These are phyloP conservation scores for Cordyceps tenuipes DNA, from an alignment of 2,329 filamentous ascomycete genomes.

Conservation along the genomic window DNA sequence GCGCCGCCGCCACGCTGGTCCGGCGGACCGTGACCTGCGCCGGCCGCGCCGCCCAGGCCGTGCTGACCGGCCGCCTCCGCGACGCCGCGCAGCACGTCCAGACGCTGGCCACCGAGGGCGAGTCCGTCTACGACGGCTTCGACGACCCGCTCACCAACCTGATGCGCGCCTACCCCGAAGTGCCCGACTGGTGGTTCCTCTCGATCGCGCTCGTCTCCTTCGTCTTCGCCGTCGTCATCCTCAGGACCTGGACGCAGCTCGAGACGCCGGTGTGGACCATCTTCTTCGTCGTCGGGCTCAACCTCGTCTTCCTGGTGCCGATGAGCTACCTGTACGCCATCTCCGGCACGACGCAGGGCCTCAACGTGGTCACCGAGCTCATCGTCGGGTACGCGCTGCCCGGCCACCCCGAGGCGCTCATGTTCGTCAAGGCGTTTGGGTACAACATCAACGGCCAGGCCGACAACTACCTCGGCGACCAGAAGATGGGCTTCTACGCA, in stretches of 20 bases:
- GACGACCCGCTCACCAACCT: constrained; percentile 34
- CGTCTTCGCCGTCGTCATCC: constrained; percentile 25
- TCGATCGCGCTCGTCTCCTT: constrained; percentile 19
- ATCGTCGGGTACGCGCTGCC: constrained; percentile 23
- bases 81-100: constrained; percentile 22
- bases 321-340: constrained; percentile 33
- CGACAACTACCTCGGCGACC: constrained; percentile 29
- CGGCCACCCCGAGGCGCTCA: constrained; percentile 25
- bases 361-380: constrained; percentile 42
- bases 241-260: constrained; percentile 21
- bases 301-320: constrained; percentile 32
- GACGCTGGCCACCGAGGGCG: constrained; percentile 28
- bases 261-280: constrained; percentile 24
- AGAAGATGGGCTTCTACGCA: constrained; percentile 27
- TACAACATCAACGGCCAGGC: constrained; percentile 35
- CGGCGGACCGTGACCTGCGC: constrained; percentile 2
- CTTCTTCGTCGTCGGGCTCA: constrained; percentile 26
- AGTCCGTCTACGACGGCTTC: constrained; percentile 32
- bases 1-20: not conserved
- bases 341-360: constrained; percentile 32
- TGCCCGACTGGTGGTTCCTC: constrained; percentile 40
- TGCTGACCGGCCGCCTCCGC: constrained; percentile 27
- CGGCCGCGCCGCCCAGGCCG: constrained; percentile 19
- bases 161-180: constrained; percentile 36
- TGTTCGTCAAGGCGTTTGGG: constrained; percentile 53